Conservation (phyloP, 345 rosid genomes). For the Citrus cavaleriei region DNA sequence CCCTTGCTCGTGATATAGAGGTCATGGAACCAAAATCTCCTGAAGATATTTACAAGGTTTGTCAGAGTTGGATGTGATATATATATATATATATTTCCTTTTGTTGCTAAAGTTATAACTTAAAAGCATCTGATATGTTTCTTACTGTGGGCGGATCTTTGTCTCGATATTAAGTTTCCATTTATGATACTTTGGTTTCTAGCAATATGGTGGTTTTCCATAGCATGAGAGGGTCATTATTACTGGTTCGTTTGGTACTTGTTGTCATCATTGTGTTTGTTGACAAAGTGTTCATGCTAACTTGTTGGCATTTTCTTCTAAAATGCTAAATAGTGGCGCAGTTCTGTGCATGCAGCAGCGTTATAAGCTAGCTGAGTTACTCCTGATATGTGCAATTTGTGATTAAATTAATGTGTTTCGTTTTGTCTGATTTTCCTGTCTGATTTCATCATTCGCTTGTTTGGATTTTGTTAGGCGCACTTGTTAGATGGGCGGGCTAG, state of each 20-base stretch:
- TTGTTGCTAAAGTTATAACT: not conserved
- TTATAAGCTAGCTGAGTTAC: not conserved
- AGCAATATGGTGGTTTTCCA: not conserved
- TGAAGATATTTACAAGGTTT: slow-evolving; percentile 94
- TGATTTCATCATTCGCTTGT: slow-evolving; percentile 11
- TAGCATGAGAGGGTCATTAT: not conserved
- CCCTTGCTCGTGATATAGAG: slow-evolving; percentile 97
- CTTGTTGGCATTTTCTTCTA: not conserved
- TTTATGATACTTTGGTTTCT: not conserved
- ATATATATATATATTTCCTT: too few relatives aligned
- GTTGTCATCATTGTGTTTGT: not conserved
- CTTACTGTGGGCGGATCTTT: too few relatives aligned
- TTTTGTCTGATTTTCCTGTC: not conserved
- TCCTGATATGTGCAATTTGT: not conserved
- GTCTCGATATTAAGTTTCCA: not conserved
- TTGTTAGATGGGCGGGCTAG: slow-evolving; percentile 90
- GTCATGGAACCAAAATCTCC: slow-evolving; percentile 98
- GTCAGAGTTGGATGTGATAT: not conserved
- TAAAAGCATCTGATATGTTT: not conserved
- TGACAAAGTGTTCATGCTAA: not conserved
- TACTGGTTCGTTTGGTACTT: not conserved
- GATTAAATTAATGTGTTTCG: not conserved
- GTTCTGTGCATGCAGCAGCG: not conserved
- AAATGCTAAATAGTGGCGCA: not conserved
- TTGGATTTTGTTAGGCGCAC: slow-evolving; percentile 57